phyloP scores from a whole-genome alignment of 75 land plant genomes.

The Pinus taeda region DNA sequence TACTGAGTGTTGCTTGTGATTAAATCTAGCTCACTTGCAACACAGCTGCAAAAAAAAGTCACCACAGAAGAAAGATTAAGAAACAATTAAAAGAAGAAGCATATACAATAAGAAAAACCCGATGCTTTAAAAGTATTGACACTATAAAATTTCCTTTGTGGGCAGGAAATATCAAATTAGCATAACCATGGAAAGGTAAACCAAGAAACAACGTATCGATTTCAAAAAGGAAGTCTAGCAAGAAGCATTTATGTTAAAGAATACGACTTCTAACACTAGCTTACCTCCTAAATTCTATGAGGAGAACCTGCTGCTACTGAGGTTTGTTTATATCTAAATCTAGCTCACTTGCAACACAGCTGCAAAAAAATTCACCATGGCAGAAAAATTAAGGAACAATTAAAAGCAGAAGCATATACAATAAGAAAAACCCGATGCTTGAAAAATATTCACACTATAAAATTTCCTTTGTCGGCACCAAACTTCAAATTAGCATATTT shows the following conservation, averaged over 20 bases:
- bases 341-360: conserved; percentile 34
- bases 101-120: too few species aligned
- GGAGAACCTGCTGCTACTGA: conserved; percentile 42
- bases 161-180: too few species aligned
- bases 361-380: conserved; percentile 19
- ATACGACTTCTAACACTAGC: background rate
- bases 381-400: conserved; percentile 48
- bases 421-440: too few species aligned
- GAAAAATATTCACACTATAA: conserved; percentile 61
- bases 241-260: conserved; percentile 25
- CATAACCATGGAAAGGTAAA: too few species aligned
- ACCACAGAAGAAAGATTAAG: too few species aligned
- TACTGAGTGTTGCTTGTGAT: conserved; percentile 23
- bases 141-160: too few species aligned
- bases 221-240: conserved; percentile 58
- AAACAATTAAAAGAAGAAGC: background rate
- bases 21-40: conserved; percentile 30
- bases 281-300: conserved; percentile 51
- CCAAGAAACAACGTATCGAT: conserved; percentile 47
- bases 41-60: conserved; percentile 20
- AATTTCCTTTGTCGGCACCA: conserved; percentile 42
- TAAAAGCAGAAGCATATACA: conserved; percentile 43
- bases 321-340: conserved; percentile 23
- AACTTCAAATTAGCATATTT: background rate
- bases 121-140: too few species aligned